These are phyloP conservation scores for Marasmius sp. DNA, from an alignment of 1,284 basidiomycete genomes.

Conservation along the genomic window DNA sequence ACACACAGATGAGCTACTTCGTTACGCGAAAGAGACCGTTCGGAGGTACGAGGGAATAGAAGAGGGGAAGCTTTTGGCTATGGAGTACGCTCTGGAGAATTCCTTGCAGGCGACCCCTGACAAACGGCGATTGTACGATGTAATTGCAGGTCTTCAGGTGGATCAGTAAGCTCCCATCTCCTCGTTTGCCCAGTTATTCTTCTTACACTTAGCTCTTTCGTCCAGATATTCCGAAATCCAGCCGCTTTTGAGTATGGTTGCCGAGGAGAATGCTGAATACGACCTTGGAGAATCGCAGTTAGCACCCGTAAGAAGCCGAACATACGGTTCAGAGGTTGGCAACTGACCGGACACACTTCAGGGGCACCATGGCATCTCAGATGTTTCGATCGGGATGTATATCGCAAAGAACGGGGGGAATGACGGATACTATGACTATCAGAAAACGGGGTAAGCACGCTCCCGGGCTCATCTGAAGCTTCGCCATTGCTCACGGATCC, in stretches of 20 bases:
- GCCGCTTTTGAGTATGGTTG: background rate
- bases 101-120: background rate
- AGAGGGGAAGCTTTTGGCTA: background rate
- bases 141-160: background rate
- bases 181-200: background rate
- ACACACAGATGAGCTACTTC: background rate
- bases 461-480: background rate
- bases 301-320: background rate
- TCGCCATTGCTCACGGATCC: background rate
- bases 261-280: background rate
- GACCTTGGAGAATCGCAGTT: background rate
- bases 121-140: background rate
- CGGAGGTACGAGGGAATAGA: background rate
- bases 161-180: background rate
- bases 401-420: background rate
- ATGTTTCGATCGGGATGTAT: background rate
- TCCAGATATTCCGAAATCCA: background rate
- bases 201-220: background rate
- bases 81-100: slow-evolving; percentile 9
- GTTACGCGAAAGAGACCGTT: slow-evolving; percentile 4
- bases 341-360: background rate
- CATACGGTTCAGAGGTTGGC: background rate
- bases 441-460: background rate
- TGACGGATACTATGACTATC: slow-evolving; percentile 3
- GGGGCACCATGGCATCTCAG: background rate